A percentile compares a stretch with the other conserved stretches of the same genome.
Evolutionary conservation across 768 basidiomycete genomes (phyloP).

Genomic region (Roridomyces roridus): DNA sequence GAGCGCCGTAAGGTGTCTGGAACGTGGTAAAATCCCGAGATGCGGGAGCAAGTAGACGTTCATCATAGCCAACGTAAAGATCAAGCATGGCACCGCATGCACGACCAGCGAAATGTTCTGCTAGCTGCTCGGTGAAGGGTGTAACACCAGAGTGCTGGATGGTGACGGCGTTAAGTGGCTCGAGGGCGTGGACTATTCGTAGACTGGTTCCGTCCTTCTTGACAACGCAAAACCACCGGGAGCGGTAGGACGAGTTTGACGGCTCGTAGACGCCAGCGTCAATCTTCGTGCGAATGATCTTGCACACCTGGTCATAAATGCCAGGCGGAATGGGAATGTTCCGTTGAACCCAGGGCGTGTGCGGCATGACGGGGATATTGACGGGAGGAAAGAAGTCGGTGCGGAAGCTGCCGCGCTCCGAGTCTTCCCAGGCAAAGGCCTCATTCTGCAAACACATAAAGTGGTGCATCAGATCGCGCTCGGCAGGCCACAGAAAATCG

Average conservation of each 20-base stretch:
- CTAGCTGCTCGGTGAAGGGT: conserved; percentile 17
- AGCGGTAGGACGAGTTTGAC: conserved; percentile 14
- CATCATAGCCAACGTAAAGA: conserved; percentile 34
- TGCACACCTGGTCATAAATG: conserved; percentile 22
- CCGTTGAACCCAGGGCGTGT: conserved; percentile 30
- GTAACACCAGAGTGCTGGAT: conserved; percentile 24
- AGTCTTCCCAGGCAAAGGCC: conserved; percentile 27
- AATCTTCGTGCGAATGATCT: conserved; percentile 11
- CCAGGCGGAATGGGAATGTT: conserved; percentile 29
- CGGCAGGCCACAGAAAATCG: conserved; percentile 25
- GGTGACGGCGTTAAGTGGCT: conserved; percentile 26
- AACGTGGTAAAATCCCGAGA: conserved; percentile 40
- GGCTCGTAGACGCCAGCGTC: conserved; percentile 12
- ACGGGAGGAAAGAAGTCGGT: conserved; percentile 30
- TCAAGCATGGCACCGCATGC: conserved; percentile 20
- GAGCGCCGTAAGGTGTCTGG: conserved; percentile 29
- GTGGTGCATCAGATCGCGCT: conserved; percentile 13
- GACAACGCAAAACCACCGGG: conserved; percentile 26
- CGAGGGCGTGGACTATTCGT: conserved; percentile 25
- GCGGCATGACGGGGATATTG: conserved; percentile 25
- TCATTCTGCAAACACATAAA: conserved; percentile 20
- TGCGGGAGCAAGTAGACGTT: conserved; percentile 27
- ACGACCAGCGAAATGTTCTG: conserved; percentile 5
- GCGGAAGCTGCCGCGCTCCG: conserved; percentile 23
- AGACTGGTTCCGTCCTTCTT: conserved; percentile 25